Base-by-base conservation (phyloP, 257 asterid species). In the Capsicum chinense region DNA sequence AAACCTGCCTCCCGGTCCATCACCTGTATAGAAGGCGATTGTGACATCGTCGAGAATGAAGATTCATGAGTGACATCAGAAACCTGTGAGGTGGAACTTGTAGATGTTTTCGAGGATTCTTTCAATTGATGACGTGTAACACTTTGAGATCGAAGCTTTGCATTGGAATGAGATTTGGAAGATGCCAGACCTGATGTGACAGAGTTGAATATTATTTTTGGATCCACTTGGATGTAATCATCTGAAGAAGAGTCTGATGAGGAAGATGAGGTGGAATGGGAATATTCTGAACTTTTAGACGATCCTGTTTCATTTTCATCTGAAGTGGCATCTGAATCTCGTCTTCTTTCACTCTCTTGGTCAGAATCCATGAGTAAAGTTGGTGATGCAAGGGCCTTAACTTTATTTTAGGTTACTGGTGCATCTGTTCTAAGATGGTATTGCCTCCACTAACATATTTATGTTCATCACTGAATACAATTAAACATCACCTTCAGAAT, bases 1-100 rank as follows among this genome's bases (percentile, higher is more conserved):
- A 80, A 89, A 82, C 63, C 93, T 76, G 74, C 84, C 21, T 78
- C 69, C 79, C 84, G 84, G 69, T 88, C 89, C 97, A 90, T 90
- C 81, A 85, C 83, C 87, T 86, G 93, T 73, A 80, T 13, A 62
- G 89, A 68, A 66, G 94, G 97, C 52, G 81, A 76, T 52, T 76
- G 81, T 76, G 86, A 90, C 79, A 67, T 83, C 13, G 84, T 90
- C n/a, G 86, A 90, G 21, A 81, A 50, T 66, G 17, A 48, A 83
- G 85, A 71, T 83, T 83, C 85, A 71, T 58, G 47, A 33, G 85
- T 71, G 62, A 14, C 60, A 14, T 71, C 79, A 35, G 86, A 78
- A 84, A 54, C 79, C 76, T 84, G 76, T 59, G 80, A 79, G 79
- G 83, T 56, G 48, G 83, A 79, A 62, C 68, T 39, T 37, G 59